Evolutionary conservation across 176 grass and related monocot genomes (phyloP).

Genomic region (Avena insularis): DNA sequence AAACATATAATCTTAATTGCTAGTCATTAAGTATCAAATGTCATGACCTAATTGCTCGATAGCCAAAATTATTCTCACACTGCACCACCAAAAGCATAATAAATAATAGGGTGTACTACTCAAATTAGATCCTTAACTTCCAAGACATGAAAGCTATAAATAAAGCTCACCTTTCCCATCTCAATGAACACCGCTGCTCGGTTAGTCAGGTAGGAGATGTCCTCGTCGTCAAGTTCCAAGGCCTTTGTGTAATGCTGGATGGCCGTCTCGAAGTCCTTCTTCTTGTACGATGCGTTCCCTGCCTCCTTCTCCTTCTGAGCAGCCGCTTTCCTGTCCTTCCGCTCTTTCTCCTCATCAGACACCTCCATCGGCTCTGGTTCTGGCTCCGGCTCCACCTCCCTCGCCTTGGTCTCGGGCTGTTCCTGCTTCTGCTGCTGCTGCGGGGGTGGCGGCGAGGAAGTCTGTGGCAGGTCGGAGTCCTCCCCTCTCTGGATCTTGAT

Average conservation of each 20-base stretch:
- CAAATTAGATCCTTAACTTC: not conserved
- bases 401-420: slow-evolving; percentile 42
- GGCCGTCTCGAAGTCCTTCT: slow-evolving; percentile 93
- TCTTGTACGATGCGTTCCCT: slow-evolving; percentile 97
- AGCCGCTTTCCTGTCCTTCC: slow-evolving; percentile 71
- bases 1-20: not conserved
- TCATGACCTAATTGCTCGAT: not conserved
- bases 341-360: slow-evolving; percentile 53
- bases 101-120: slow-evolving; percentile 12
- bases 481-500: slow-evolving; percentile 74
- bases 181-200: slow-evolving; percentile 93
- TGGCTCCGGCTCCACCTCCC: slow-evolving; percentile 45
- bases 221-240: slow-evolving; percentile 76
- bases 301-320: slow-evolving; percentile 85
- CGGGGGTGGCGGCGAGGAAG: slow-evolving; percentile 26
- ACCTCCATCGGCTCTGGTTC: slow-evolving; percentile 86
- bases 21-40: not conserved
- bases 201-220: slow-evolving; percentile 95
- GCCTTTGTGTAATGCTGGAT: slow-evolving; percentile 89
- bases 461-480: slow-evolving; percentile 46
- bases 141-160: slow-evolving; percentile 12
- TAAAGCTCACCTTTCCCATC: slow-evolving; percentile 83
- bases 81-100: slow-evolving; percentile 4
- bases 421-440: slow-evolving; percentile 18
- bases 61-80: not conserved